Percentiles rank a stretch among this genome's conserved stretches.
Conservation (phyloP, 2,329 filamentous ascomycete genomes). For the Tolypocladium cylindrosporum region DNA sequence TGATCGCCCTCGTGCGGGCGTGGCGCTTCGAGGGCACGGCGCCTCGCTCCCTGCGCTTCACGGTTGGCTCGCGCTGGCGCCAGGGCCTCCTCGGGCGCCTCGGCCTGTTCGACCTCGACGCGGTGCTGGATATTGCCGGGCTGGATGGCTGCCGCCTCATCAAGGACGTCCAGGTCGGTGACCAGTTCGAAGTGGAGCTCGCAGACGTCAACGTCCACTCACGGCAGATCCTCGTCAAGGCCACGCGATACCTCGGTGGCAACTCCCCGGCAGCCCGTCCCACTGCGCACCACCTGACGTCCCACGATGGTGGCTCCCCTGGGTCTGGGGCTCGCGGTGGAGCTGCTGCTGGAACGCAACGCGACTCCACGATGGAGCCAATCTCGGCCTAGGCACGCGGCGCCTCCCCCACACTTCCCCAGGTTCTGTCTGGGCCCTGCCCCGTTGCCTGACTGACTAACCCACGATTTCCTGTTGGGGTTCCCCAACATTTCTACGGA, state of each 20-base stretch:
- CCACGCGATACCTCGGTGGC: conserved; percentile 20
- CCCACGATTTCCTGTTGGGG: neutral
- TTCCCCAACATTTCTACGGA: neutral
- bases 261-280: neutral
- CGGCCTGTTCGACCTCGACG: conserved; percentile 39
- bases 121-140: conserved; percentile 27
- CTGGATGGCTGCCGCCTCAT: conserved; percentile 27
- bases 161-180: conserved; percentile 35
- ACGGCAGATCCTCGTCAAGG: conserved; percentile 35
- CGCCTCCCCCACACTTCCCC: neutral
- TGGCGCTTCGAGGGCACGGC: conserved; percentile 44
- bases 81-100: conserved; percentile 30
- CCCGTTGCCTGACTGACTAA: neutral
- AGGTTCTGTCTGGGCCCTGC: neutral
- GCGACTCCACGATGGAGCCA: neutral
- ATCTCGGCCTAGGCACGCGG: neutral
- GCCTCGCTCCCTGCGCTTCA: conserved; percentile 39
- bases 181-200: conserved; percentile 47
- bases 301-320: neutral
- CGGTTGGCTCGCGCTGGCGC: conserved; percentile 27
- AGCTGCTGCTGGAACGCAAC: neutral
- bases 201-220: conserved; percentile 41
- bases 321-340: neutral
- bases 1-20: conserved; percentile 50
- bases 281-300: neutral